Evolutionary conservation across 148 eudicot genomes (phyloP).

Genomic region (Fallopia convolvulus): DNA sequence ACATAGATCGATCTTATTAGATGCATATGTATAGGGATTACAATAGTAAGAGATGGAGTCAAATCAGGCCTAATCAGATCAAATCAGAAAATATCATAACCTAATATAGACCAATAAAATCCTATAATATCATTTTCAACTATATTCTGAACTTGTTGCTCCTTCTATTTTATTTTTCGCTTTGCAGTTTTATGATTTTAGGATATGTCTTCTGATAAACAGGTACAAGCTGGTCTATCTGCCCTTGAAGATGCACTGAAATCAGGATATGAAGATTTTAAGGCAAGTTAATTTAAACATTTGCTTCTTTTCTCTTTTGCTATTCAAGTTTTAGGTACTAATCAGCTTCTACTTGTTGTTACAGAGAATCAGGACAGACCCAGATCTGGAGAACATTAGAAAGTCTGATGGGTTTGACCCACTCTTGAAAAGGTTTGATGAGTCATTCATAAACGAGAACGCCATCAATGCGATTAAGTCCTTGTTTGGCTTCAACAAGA

Average conservation of each 20-base stretch:
- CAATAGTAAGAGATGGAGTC: no score
- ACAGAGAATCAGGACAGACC: slow-evolving; percentile 87
- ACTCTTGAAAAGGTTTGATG: slow-evolving; percentile 56
- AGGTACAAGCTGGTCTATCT: slow-evolving; percentile 93
- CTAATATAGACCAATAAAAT: no score
- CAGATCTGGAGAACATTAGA: slow-evolving; percentile 76
- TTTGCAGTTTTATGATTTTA: not conserved
- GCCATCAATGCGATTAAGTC: slow-evolving; percentile 93
- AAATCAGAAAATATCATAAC: no score
- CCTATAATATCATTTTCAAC: no score
- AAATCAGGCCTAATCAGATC: no score
- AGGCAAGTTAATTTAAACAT: slow-evolving; percentile 29
- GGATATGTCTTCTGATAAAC: slow-evolving; percentile 1
- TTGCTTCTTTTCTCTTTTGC: not conserved
- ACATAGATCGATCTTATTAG: no score
- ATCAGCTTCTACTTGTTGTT: not conserved
- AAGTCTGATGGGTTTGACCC: slow-evolving; percentile 46
- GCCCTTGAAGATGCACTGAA: slow-evolving; percentile 91
- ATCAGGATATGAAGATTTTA: slow-evolving; percentile 88
- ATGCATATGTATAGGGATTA: no score
- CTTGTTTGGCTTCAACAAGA: slow-evolving; percentile 83
- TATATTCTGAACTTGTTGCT: not conserved
- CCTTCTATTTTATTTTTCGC: not conserved
- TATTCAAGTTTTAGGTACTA: not conserved
- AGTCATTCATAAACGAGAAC: slow-evolving; percentile 65